These are phyloP conservation scores for Penicillium paneum DNA, from an alignment of 2,329 filamentous ascomycete species.

Conservation along the genomic window DNA sequence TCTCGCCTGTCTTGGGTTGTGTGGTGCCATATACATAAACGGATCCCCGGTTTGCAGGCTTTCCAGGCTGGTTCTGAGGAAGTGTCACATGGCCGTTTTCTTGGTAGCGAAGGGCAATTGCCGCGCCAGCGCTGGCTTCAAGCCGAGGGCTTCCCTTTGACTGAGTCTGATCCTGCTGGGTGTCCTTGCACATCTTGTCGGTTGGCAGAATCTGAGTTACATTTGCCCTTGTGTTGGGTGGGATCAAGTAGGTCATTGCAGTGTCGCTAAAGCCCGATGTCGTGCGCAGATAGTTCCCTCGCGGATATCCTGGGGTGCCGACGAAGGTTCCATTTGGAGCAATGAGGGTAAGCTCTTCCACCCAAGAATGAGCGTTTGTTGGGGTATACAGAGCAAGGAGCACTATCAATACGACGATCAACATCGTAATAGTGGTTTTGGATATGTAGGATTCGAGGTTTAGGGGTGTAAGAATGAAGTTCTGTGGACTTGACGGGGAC, in stretches of 20 bases:
- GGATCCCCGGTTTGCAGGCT: conserved; percentile 65
- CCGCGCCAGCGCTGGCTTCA: conserved; percentile 57
- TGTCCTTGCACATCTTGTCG: conserved; percentile 61
- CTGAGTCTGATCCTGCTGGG: conserved; percentile 61
- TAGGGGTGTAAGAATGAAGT: not conserved
- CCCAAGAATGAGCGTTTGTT: conserved; percentile 69
- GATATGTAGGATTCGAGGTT: conserved; percentile 1
- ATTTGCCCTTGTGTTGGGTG: conserved; percentile 49
- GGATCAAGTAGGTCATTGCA: conserved; percentile 62
- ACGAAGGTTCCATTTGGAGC: conserved; percentile 70
- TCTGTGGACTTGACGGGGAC: conserved; percentile 3
- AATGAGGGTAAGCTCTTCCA: conserved; percentile 71
- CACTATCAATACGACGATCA: conserved; percentile 9
- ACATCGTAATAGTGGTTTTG: not conserved
- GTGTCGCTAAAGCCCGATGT: conserved; percentile 56
- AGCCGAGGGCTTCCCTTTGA: conserved; percentile 62
- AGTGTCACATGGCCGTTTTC: conserved; percentile 75
- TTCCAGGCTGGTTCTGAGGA: conserved; percentile 55
- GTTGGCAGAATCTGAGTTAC: conserved; percentile 49
- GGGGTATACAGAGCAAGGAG: conserved; percentile 29
- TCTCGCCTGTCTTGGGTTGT: conserved; percentile 58
- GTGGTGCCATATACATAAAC: conserved; percentile 71
- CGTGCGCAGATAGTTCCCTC: conserved; percentile 63
- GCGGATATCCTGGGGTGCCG: conserved; percentile 69
- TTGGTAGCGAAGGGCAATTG: conserved; percentile 64